phyloP scores from a whole-genome alignment of 1,284 basidiomycete genomes.

The Papiliotrema laurentii region DNA sequence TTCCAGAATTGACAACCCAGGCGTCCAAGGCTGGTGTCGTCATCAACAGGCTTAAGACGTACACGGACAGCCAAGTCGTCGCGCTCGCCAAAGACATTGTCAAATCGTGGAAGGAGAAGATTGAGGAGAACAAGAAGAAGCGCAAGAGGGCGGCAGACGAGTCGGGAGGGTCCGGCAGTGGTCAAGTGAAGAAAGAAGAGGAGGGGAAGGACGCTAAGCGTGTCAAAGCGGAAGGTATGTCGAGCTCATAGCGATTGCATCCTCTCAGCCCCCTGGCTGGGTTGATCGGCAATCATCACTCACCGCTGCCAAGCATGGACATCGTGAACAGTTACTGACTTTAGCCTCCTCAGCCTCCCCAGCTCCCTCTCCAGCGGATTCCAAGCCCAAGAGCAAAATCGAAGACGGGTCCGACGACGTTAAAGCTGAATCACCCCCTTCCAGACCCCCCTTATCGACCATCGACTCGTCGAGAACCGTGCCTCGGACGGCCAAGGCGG shows the following conservation, averaged over 20 bases:
- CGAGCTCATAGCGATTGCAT: background rate
- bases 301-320: background rate
- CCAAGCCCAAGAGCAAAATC: conserved; percentile 9
- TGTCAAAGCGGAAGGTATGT: conserved; percentile 31
- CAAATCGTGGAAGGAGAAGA: conserved; percentile 81
- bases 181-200: conserved; percentile 9
- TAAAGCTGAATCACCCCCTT: conserved; percentile 5
- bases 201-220: conserved; percentile 32
- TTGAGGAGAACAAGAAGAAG: conserved; percentile 67
- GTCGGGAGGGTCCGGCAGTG: conserved; percentile 10
- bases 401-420: conserved; percentile 3
- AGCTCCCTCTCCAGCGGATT: background rate
- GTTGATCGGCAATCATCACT: too few species aligned
- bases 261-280: conserved; percentile 2
- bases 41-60: conserved; percentile 81
- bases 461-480: conserved; percentile 49
- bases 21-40: conserved; percentile 82
- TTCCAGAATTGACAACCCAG: too few species aligned
- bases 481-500: conserved; percentile 61
- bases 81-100: conserved; percentile 90
- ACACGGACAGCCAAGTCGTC: conserved; percentile 66
- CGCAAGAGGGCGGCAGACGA: conserved; percentile 43
- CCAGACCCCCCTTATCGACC: conserved; percentile 40
- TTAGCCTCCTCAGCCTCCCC: background rate
- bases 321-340: background rate